These are phyloP conservation scores for Paxillus ammoniavirescens DNA, from an alignment of 768 basidiomycete species.

Conservation along the genomic window DNA sequence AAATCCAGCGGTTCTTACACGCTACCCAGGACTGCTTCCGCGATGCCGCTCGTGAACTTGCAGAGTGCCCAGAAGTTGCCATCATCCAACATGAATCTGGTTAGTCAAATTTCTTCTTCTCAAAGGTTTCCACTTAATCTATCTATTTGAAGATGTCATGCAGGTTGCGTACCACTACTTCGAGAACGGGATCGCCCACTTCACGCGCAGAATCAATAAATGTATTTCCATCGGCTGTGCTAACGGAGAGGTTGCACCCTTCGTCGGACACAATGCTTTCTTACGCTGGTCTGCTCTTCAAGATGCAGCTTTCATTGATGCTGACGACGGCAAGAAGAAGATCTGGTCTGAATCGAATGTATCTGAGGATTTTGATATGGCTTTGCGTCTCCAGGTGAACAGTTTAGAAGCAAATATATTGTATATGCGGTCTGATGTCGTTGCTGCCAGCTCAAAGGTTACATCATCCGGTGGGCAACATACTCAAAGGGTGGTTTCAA, in stretches of 20 bases:
- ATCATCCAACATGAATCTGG: slow-evolving; percentile 93
- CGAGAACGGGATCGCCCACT: slow-evolving; percentile 90
- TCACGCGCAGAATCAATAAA: slow-evolving; percentile 87
- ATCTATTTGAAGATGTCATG: slow-evolving; percentile 65
- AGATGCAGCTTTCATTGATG: slow-evolving; percentile 75
- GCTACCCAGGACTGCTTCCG: slow-evolving; percentile 72
- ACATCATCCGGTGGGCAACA: slow-evolving; percentile 60
- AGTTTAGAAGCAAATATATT: background rate
- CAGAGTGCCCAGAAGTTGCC: slow-evolving; percentile 80
- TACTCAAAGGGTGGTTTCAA: slow-evolving; percentile 88
- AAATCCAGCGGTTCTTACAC: background rate
- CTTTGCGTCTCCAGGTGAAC: slow-evolving; percentile 47
- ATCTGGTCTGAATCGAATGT: slow-evolving; percentile 69
- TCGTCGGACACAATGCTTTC: slow-evolving; percentile 89
- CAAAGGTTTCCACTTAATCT: slow-evolving; percentile 24
- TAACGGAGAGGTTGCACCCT: slow-evolving; percentile 75
- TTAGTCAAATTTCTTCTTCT: slow-evolving; percentile 20
- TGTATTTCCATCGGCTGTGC: slow-evolving; percentile 77
- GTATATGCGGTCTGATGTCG: slow-evolving; percentile 59
- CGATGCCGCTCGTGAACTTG: slow-evolving; percentile 84
- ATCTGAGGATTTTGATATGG: slow-evolving; percentile 74
- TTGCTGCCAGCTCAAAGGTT: slow-evolving; percentile 30
- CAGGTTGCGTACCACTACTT: slow-evolving; percentile 88
- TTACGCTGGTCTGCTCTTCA: slow-evolving; percentile 90
- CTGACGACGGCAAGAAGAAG: slow-evolving; percentile 55